Evolutionary conservation across 73 alveolate species (phyloP), one percentile per base, ranked within the genome.

Genomic region (Tetrahymena thermophila): DNA sequence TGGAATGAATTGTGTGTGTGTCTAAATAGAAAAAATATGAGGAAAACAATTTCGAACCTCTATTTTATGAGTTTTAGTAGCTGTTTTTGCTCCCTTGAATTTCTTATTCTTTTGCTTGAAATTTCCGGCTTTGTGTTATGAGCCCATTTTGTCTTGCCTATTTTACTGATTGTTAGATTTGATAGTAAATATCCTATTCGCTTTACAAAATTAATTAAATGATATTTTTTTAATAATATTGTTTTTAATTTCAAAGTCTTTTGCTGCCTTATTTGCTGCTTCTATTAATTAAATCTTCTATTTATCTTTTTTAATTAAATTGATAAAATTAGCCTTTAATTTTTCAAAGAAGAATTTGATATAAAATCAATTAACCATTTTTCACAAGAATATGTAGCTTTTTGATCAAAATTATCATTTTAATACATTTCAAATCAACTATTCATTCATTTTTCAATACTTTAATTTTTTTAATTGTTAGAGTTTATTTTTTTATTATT

Each of bases 51-150:
- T 35, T 25, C 37, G 42, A 56, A 35, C 57, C 85, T 93, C 43
- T 28, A 55, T 95, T 56, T 35, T 95, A 85, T 50, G 97, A 35
- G 93, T 93, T 95, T 19, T 94, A 35, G 43, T 95, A 55, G 31
- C 94, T 43, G 55, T 95, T 31, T 71, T 71, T 28, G 89, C 97
- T 14, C 97, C 97, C 44, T 95, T 95, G 95, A 95, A 95, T 89
- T 93, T 50, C 95, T 95, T 95, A 56, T 95, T 95, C 93, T 93
- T 95, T 93, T 95, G 93, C 85, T 95, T 93, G 34, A 42, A 93
- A 42, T 35, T 34, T 19, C 85, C 85, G 3, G 95, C 19, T 23
- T 93, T 37, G 93, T 93, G 84, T 93, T 93, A 28, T 42, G 95
- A 71, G 37, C 89, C 89, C 89, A 71, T 71, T 71, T 11, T 71